These are phyloP conservation scores for Pelargonium australe DNA, from an alignment of 441 rosid species.

Conservation along the genomic window DNA sequence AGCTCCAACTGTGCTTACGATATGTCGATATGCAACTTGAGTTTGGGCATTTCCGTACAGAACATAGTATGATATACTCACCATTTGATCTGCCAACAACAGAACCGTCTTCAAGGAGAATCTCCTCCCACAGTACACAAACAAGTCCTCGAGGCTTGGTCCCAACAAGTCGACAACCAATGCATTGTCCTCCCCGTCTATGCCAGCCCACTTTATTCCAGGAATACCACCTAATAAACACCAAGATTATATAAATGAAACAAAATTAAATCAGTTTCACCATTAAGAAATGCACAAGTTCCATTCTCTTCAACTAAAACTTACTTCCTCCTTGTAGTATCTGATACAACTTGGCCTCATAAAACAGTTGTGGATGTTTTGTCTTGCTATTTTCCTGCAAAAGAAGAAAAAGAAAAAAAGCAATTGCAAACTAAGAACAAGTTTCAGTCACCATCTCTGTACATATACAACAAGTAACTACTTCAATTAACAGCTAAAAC, in stretches of 20 bases:
- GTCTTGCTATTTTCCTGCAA: conserved; percentile 64
- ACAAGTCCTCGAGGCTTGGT: conserved; percentile 65
- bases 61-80: conserved; percentile 11
- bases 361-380: conserved; percentile 71
- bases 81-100: conserved; percentile 65
- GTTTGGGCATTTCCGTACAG: not conserved
- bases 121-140: conserved; percentile 61
- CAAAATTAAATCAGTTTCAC: conserved; percentile 20
- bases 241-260: not conserved
- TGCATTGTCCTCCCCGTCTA: conserved; percentile 45
- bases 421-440: not conserved
- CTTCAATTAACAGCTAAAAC: not conserved
- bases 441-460: conserved; percentile 1
- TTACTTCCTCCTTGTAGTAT: conserved; percentile 66
- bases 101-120: conserved; percentile 58
- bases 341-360: conserved; percentile 58
- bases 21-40: not conserved
- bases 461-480: not conserved
- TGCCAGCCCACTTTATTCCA: conserved; percentile 47
- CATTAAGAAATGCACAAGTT: conserved; percentile 23
- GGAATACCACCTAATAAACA: conserved; percentile 46
- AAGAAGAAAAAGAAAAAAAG: not conserved
- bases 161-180: conserved; percentile 55
- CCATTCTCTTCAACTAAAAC: conserved; percentile 16
- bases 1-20: not conserved